Conservation (phyloP, 2,329 filamentous ascomycete genomes). For the Madurella fahalii region DNA sequence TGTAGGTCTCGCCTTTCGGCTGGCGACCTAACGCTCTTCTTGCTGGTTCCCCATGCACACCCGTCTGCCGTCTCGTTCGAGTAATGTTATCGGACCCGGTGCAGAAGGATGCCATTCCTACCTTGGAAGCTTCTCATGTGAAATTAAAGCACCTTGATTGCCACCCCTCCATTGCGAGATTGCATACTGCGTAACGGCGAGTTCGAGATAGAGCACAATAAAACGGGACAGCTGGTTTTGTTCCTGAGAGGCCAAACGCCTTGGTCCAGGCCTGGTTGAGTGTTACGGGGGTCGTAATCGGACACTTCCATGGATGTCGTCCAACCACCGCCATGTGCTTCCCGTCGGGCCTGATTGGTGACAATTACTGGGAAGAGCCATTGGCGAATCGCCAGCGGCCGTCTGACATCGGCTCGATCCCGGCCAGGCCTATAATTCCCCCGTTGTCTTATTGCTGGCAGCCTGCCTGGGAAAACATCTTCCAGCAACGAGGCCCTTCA, state of each 20-base stretch:
- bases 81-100: background rate
- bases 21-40: background rate
- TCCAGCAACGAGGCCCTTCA: too few species aligned
- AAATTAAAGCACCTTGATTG: background rate
- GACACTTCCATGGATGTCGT: background rate
- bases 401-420: background rate
- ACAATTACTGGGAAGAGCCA: background rate
- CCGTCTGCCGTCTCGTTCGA: background rate
- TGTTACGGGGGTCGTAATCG: background rate
- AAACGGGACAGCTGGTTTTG: too few species aligned
- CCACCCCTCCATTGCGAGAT: slow-evolving; percentile 8
- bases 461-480: too few species aligned
- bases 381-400: background rate
- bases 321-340: background rate
- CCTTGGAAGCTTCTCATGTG: too few species aligned
- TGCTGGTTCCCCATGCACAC: background rate
- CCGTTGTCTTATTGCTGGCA: background rate
- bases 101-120: background rate
- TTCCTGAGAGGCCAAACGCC: too few species aligned
- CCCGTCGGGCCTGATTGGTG: background rate
- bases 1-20: slow-evolving; percentile 8
- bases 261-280: too few species aligned
- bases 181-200: background rate
- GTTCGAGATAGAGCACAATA: background rate
- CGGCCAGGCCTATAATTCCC: background rate